Evolutionary conservation across 805 yeast species (phyloP).

Genomic region (Kuraishia floccosa): DNA sequence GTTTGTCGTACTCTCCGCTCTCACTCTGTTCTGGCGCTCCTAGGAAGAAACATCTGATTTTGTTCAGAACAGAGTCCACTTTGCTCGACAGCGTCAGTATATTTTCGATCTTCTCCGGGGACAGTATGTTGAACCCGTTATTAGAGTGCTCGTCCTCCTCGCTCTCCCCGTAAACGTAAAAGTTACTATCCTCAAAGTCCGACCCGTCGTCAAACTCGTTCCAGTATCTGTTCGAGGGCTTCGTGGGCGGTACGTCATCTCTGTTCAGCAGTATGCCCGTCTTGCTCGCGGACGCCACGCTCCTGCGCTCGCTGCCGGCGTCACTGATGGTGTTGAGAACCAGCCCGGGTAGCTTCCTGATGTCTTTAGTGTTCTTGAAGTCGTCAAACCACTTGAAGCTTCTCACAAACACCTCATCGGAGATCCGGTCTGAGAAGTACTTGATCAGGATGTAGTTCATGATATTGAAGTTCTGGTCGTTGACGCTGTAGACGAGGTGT

Average conservation of each 20-base stretch:
- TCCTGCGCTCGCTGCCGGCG: not conserved
- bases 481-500: slow-evolving; percentile 36
- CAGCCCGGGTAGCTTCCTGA: slow-evolving; percentile 31
- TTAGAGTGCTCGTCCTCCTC: not conserved
- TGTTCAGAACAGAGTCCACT: not conserved
- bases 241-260: slow-evolving; percentile 8
- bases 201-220: slow-evolving; percentile 58
- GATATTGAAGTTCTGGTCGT: slow-evolving; percentile 19
- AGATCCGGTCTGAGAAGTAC: slow-evolving; percentile 9
- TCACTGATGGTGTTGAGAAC: not conserved
- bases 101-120: slow-evolving; percentile 1
- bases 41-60: not conserved
- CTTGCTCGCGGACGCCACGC: not conserved
- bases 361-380: slow-evolving; percentile 16
- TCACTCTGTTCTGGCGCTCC: not conserved
- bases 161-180: not conserved
- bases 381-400: slow-evolving; percentile 19
- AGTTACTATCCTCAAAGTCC: slow-evolving; percentile 19
- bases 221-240: slow-evolving; percentile 34
- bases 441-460: slow-evolving; percentile 17
- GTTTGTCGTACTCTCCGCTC: not conserved
- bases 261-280: slow-evolving; percentile 20
- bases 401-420: slow-evolving; percentile 12
- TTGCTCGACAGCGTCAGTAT: not conserved
- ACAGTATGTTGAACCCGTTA: not conserved